Base-by-base conservation (phyloP, 495 filamentous ascomycete species). In the Penicillium coprophilum region DNA sequence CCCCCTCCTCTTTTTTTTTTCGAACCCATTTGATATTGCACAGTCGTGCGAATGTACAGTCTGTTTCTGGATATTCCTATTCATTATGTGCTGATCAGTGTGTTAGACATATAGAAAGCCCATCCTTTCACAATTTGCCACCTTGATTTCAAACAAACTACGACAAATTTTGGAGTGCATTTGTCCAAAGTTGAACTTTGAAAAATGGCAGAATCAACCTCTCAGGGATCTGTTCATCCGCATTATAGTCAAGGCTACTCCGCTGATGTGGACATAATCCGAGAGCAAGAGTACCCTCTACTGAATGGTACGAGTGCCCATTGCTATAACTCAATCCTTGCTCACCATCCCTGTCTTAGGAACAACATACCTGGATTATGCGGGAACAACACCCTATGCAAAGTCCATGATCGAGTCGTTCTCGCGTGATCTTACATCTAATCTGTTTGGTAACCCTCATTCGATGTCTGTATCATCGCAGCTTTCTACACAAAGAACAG, bases 361-460 rank as follows among this genome's bases (percentile, higher is more conserved):
- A 53, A 81, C 84, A 8, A 82, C 87, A 49, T 97, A 97, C 66
- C 86, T 97, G 24, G 93, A 97, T 62, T 92, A 97, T 85, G 93
- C 92, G 2, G 92, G 90, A 20, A 91, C 91, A 12, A 94, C 93
- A 0, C 75, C 85, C 2, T 93, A 91, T 68, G 73, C 90, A 23
- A 92, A 87, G 64, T 93, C 90, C 28, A 75, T 91, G 30, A 87
- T 97, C 57, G 87, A 94, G 51, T 77, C 77, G 10, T 96, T 92
- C 71, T 83, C 86, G 10, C 65, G 71, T 3, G 87, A 94, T 53
- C 87, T 96, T 77, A 87, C 83, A 11, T 77, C 84, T 2, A 89
- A 87, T 71, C 76, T 97, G 3, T 90, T 90, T 65, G 93, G 93
- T 11, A 97, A 97, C 61, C 92, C 93, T 1, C 93, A 97, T 67